A percentile compares a stretch with the other conserved stretches of the same genome.
Conservation (phyloP, 257 asterid genomes). For the Misopates orontium region DNA sequence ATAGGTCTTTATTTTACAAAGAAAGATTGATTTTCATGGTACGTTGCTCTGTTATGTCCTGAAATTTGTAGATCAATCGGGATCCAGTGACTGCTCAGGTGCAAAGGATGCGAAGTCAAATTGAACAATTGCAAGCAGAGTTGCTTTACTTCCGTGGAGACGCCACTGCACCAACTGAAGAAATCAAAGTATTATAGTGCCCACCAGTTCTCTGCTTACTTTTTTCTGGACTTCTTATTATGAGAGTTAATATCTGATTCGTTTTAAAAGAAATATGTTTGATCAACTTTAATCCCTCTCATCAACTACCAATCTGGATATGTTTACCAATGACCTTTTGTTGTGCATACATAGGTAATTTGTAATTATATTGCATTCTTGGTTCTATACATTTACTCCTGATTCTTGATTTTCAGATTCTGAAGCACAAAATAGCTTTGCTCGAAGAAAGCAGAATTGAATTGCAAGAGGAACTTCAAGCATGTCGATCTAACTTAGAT, state of each 20-base stretch:
- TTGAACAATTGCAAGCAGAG: conserved; percentile 91
- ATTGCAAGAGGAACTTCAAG: conserved; percentile 68
- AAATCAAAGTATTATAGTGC: conserved; percentile 58
- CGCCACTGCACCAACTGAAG: conserved; percentile 67
- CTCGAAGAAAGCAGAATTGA: conserved; percentile 85
- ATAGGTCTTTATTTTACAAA: neutral
- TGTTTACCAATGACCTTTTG: neutral
- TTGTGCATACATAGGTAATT: neutral
- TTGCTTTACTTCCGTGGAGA: conserved; percentile 82
- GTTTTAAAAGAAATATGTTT: neutral
- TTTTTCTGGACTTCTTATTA: neutral
- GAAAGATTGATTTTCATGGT: neutral
- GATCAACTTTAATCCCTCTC: neutral
- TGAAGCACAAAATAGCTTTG: conserved; percentile 83
- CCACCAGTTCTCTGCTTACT: conserved; percentile 9
- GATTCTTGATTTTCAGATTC: conserved; percentile 50
- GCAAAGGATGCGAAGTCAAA: conserved; percentile 89
- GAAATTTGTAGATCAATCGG: conserved; percentile 67
- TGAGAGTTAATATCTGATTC: neutral
- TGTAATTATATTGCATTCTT: neutral
- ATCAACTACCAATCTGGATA: neutral
- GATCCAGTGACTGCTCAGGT: conserved; percentile 78
- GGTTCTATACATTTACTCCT: conserved; percentile 24
- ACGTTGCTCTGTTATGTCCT: neutral
- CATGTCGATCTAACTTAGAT: conserved; percentile 55